Evolutionary conservation across 1,139 yeast genomes (phyloP).

Genomic region (Kodamaea sp.): DNA sequence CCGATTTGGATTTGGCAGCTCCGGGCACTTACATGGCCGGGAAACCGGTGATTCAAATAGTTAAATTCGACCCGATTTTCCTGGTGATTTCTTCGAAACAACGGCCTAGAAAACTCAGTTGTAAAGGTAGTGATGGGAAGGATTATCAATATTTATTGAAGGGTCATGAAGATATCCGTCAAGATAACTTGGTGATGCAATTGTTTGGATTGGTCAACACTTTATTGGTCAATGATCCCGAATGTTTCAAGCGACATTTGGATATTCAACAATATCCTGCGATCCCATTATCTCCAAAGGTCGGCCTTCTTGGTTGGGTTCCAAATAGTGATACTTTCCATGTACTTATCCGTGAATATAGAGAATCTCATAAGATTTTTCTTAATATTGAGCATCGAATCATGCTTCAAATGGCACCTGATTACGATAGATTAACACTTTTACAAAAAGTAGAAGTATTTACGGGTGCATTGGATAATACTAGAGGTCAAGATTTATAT

Average conservation of each 20-base stretch:
- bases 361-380: constrained; percentile 86
- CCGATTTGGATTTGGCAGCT: constrained; percentile 79
- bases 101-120: constrained; percentile 80
- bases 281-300: constrained; percentile 91
- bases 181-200: constrained; percentile 97
- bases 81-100: constrained; percentile 94
- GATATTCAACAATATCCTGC: constrained; percentile 91
- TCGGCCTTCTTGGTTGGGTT: constrained; percentile 97
- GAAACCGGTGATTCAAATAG: constrained; percentile 68
- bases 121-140: constrained; percentile 88
- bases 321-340: constrained; percentile 97
- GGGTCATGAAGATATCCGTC: constrained; percentile 98
- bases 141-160: constrained; percentile 77
- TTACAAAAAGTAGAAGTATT: constrained; percentile 94
- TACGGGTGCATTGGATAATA: constrained; percentile 91
- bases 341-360: constrained; percentile 82
- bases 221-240: constrained; percentile 82
- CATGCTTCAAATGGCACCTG: constrained; percentile 98
- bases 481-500: constrained; percentile 93
- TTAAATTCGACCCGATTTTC: constrained; percentile 75
- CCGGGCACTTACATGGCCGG: constrained; percentile 94
- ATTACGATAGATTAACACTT: constrained; percentile 83
- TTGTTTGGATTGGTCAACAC: constrained; percentile 94
- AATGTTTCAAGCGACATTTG: constrained; percentile 92
- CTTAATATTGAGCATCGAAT: constrained; percentile 91